A percentile compares a stretch with the other conserved stretches of the same genome.
Conservation (phyloP, 352 stramenopile genomes). For the Blastocystis sp. region DNA sequence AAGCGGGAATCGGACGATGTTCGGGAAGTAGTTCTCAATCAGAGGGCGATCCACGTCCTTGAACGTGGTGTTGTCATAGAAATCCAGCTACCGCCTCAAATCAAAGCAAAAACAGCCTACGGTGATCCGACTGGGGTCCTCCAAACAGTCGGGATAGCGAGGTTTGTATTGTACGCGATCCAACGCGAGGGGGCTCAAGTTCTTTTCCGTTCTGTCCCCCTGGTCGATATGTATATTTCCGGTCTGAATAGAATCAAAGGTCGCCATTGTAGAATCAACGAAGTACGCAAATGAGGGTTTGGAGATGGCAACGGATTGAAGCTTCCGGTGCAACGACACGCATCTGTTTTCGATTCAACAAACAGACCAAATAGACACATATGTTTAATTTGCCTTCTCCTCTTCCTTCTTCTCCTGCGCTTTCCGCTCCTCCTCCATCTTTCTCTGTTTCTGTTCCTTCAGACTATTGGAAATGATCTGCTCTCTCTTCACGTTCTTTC, state of each 20-base stretch:
- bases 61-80: slow-evolving; percentile 37
- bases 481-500: background rate
- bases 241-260: slow-evolving; percentile 6
- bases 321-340: background rate
- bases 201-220: background rate
- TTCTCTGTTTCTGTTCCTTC: too few species aligned
- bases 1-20: background rate
- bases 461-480: background rate
- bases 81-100: too few species aligned
- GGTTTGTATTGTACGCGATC: slow-evolving; percentile 11
- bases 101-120: too few species aligned
- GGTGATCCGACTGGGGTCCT: too few species aligned
- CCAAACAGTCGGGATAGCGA: background rate
- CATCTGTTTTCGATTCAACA: background rate
- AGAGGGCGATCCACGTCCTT: slow-evolving; percentile 24
- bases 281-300: background rate
- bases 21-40: background rate
- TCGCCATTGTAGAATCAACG: background rate
- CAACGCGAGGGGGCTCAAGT: slow-evolving; percentile 4
- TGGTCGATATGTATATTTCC: slow-evolving; percentile 28
- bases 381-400: background rate
- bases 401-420: background rate
- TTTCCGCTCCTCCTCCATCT: too few species aligned
- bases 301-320: background rate
- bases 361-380: too few species aligned